phyloP scores from a whole-genome alignment of 2,329 filamentous ascomycete genomes.

The Hansfordia pulvinata region DNA sequence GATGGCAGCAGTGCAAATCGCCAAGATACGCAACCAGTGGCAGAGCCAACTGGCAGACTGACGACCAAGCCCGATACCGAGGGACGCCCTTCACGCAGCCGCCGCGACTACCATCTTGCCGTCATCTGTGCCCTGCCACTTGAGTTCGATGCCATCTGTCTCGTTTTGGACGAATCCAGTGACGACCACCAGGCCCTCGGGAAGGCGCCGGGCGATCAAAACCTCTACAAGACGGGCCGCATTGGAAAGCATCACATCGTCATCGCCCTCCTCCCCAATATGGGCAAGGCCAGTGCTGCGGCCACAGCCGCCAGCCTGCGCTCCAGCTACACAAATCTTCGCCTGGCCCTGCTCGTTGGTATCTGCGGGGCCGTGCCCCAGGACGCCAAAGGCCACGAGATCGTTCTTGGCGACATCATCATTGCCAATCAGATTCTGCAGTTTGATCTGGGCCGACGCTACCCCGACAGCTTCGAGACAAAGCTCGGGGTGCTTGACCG shows the following conservation, averaged over 20 bases:
- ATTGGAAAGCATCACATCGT: not conserved
- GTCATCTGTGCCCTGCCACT: slow-evolving; percentile 20
- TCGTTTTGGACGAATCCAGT: slow-evolving; percentile 16
- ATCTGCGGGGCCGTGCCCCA: slow-evolving; percentile 15
- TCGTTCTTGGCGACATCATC: slow-evolving; percentile 1
- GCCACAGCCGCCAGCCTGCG: not conserved
- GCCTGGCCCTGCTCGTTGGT: slow-evolving; percentile 14
- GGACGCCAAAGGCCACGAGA: not conserved
- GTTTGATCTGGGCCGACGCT: slow-evolving; percentile 2
- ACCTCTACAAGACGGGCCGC: not conserved
- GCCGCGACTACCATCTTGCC: slow-evolving; percentile 17
- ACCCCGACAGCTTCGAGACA: slow-evolving; percentile 1
- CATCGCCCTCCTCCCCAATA: not conserved
- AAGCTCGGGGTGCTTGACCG: slow-evolving; percentile 7
- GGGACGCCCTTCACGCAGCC: too few species aligned
- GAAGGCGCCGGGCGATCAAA: not conserved
- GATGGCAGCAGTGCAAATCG: too few species aligned
- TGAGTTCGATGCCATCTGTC: slow-evolving; percentile 16
- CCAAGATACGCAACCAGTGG: too few species aligned
- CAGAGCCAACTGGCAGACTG: too few species aligned
- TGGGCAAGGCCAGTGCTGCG: not conserved
- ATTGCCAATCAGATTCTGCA: not conserved
- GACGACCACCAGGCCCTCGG: too few species aligned
- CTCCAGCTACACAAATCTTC: slow-evolving; percentile 11
- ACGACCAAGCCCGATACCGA: too few species aligned